Percentiles rank a stretch among this genome's conserved stretches.
Evolutionary conservation across 1,139 yeast species (phyloP).

Genomic region (Saccharomyces hybrid): DNA sequence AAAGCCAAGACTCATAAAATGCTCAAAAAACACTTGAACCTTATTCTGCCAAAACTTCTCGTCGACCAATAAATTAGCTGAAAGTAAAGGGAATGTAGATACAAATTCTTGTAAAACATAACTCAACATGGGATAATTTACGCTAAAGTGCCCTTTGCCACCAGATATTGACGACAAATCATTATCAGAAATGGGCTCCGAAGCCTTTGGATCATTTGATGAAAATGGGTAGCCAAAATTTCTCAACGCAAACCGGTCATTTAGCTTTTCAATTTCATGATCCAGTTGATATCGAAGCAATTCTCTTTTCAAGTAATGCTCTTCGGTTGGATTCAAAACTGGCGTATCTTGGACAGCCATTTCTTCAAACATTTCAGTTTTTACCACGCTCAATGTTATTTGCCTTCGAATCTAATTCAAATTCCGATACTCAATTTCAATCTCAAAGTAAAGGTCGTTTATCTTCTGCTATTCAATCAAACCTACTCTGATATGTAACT

Average conservation of each 20-base stretch:
- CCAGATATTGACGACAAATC: background rate
- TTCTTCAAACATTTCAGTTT: background rate
- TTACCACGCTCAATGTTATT: background rate
- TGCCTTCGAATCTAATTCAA: background rate
- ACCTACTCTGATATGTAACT: background rate
- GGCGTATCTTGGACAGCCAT: background rate
- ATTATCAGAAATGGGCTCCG: background rate
- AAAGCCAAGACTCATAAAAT: constrained; percentile 62
- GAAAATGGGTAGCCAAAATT: constrained; percentile 70
- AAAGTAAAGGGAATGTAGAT: constrained; percentile 66
- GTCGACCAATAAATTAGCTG: constrained; percentile 41
- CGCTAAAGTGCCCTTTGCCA: background rate
- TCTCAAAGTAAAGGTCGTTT: background rate
- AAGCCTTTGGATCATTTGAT: constrained; percentile 30
- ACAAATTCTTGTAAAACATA: constrained; percentile 59
- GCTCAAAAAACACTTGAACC: constrained; percentile 73
- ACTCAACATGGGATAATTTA: constrained; percentile 36
- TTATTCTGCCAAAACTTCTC: constrained; percentile 66
- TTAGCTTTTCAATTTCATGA: constrained; percentile 52
- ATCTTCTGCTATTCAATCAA: background rate
- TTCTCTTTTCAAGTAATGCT: constrained; percentile 80
- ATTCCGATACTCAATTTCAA: background rate
- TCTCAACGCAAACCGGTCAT: constrained; percentile 53
- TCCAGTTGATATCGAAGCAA: constrained; percentile 55
- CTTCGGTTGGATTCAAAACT: constrained; percentile 46